Conservation (phyloP, 176 grass and related monocot species). For the Secale cereale region DNA sequence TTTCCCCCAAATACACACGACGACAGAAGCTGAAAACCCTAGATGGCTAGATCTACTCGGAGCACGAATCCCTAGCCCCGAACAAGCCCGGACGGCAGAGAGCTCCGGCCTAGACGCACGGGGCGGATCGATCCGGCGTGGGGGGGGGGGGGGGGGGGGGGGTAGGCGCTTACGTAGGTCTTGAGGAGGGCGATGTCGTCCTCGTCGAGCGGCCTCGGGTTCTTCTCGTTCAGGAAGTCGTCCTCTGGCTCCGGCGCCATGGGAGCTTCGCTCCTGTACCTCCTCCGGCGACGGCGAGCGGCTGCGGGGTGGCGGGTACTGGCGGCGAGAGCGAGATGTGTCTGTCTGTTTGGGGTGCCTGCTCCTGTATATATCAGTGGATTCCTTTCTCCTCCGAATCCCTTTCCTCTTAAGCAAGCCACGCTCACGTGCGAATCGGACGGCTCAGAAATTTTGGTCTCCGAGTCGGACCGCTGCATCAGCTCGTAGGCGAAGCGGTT, state of each 20-base stretch:
- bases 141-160: not conserved
- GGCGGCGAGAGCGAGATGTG: not conserved
- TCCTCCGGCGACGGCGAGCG: not conserved
- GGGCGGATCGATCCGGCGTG: slow-evolving; percentile 1
- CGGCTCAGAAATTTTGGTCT: not conserved
- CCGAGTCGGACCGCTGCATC: not conserved
- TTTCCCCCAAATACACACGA: no score
- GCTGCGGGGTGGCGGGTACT: not conserved
- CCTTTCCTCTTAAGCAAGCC: not conserved
- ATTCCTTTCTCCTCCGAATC: not conserved
- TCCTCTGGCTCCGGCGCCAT: slow-evolving; percentile 77
- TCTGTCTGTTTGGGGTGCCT: no score
- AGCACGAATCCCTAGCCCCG: not conserved
- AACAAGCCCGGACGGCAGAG: not conserved
- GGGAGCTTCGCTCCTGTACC: not conserved
- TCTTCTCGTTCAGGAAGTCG: slow-evolving; percentile 77
- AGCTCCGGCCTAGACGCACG: not conserved
- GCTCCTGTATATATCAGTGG: not conserved
- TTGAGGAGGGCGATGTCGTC: slow-evolving; percentile 92
- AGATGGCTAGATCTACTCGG: slow-evolving; percentile 11
- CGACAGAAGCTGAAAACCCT: not conserved
- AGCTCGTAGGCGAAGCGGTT: not conserved
- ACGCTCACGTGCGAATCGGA: not conserved
- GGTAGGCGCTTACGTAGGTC: slow-evolving; percentile 55
- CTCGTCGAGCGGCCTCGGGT: slow-evolving; percentile 62